Evolutionary conservation across 2,329 filamentous ascomycete species (phyloP).

Genomic region (Nemania abortiva): DNA sequence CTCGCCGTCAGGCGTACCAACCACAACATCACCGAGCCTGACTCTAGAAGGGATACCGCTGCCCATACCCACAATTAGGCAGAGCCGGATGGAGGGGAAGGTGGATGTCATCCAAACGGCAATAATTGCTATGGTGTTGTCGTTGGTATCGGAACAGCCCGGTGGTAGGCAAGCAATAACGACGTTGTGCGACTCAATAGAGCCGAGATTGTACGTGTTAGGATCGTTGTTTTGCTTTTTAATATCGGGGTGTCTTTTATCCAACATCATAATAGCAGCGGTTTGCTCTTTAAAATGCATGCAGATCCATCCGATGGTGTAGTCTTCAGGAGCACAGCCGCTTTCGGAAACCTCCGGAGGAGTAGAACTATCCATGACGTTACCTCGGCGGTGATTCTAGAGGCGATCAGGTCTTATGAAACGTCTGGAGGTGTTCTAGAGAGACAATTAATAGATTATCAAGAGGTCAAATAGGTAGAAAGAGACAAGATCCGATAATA

Average conservation of each 20-base stretch:
- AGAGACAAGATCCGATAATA: too few relatives aligned
- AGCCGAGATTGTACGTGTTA: conserved; percentile 43
- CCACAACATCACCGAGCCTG: conserved; percentile 46
- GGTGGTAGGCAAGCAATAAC: conserved; percentile 43
- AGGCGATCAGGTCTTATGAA: neutral
- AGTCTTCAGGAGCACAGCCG: neutral
- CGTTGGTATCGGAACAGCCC: conserved; percentile 51
- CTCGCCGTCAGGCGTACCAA: conserved; percentile 34
- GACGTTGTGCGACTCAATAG: conserved; percentile 40
- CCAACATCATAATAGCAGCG: conserved; percentile 20
- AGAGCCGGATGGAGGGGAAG: conserved; percentile 53
- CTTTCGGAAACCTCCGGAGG: neutral
- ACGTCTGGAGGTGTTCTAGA: too few relatives aligned
- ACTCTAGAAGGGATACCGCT: conserved; percentile 43
- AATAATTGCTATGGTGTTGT: conserved; percentile 49
- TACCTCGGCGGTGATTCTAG: neutral
- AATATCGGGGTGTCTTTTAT: conserved; percentile 2
- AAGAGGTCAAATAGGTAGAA: too few relatives aligned
- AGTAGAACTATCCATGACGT: neutral
- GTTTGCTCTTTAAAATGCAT: conserved; percentile 11
- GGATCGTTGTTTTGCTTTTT: conserved; percentile 13
- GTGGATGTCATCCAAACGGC: conserved; percentile 49
- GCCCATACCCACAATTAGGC: conserved; percentile 60
- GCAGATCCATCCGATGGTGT: conserved; percentile 19
- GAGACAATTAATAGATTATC: too few relatives aligned